Base-by-base conservation (phyloP, 1,284 basidiomycete genomes). In the Leccinum pachyderme region DNA sequence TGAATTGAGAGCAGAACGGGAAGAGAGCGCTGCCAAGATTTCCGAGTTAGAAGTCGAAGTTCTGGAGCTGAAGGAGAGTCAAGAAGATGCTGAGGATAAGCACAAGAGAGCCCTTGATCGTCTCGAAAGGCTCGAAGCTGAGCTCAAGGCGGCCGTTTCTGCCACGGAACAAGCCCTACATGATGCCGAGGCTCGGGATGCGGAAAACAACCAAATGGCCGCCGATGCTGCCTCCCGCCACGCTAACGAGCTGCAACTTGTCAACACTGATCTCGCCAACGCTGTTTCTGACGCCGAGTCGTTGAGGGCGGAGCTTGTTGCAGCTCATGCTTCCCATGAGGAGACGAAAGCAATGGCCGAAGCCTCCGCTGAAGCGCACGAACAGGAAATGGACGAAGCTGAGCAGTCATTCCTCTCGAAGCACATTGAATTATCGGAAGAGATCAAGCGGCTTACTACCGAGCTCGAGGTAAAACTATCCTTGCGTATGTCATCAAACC, bases 41-140 rank as follows among this genome's bases (percentile, higher is more conserved):
- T 89, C 86, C 1, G 86, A 90, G 59, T 77, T 93, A 12, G 89
- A 94, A 72, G 74, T 89, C 47, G 87, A 92, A 65, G 78, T 92
- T 35, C 75, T 93, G 52, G 91, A 93, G 71, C 69, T 89, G 55
- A 89, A 82, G 68, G 88, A 90, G 63, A 76, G 76, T 25, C 81
- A 86, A 59, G 89, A 93, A 59, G 75, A 76, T 33, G 74, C 76
- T 4, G 84, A 86, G 59, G 87, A 89, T 53, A 79, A 80, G 44
- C 79, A 79, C 50, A 74, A 73, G 44, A 74, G 76, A 60, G 70
- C 77, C 8, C 63, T 78, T 46, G 67, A 71, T n/a, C 78, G 72
- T 47, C 72, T 89, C 47, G 77, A 79, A 60, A 62, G 63, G 9
- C 67, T 88, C 47, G 83, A 88, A 65, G 74, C 72, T 37, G 77